Evolutionary conservation across 1,139 yeast species (phyloP), one percentile per base, ranked within the genome.

Genomic region (Candida sp.): DNA sequence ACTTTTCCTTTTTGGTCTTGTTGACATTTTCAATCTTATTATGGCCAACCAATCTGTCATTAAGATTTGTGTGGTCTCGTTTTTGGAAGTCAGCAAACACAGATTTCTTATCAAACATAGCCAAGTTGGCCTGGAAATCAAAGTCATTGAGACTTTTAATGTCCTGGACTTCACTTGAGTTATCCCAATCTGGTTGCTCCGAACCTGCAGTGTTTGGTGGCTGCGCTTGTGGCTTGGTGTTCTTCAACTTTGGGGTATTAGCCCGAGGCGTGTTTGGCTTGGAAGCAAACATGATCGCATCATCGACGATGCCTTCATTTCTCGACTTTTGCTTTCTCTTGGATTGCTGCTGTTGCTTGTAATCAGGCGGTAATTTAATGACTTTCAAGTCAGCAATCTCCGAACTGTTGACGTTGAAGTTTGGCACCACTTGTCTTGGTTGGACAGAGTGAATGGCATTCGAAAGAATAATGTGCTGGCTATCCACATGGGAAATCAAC

Each of bases 121-220:
- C 87, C 58, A 92, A 77, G 63, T 89, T 90, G 8, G 92, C 88
- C 53, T 84, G 90, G 68, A 93, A 93, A 66, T 93, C 98, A 70
- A 93, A 93, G 56, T 92, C 98, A 25, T 78, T 84, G 38, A 81
- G 69, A 30, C 72, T 59, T 57, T 82, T 82, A 55, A 84, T 78
- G 47, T 77, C 72, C 17, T 70, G 48, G 4, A 80, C 80, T 54
- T 81, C 84, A 12, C 58, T 57, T 31, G 76, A 79, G 31, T 48
- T 55, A 45, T 78, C 80, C 89, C 88, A 85, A 44, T 78, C 81
- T 12, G 71, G 46, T 30, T 45, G 40, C 7, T 40, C 45, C 4
- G 43, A 31, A 3, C 34, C 28, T 12, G 23, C 30, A 9, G 35
- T 34, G 7, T 23, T 30, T 3, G 35, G 39, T 34, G 42, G 2